Base-by-base conservation (phyloP, 345 rosid genomes). In the Eucalyptus pauciflora region DNA sequence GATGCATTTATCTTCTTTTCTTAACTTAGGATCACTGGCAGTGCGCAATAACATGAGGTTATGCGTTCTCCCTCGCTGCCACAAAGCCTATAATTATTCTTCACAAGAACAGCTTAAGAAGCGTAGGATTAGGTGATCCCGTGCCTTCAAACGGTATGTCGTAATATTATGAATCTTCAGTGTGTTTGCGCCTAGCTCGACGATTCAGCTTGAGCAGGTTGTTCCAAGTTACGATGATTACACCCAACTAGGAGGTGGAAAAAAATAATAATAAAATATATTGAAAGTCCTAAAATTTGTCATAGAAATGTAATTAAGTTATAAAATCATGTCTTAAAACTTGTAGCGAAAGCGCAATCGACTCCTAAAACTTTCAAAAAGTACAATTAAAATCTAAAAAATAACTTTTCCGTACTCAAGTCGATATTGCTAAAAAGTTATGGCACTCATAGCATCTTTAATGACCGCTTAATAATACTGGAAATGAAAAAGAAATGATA, bases 331-430 rank as follows among this genome's bases (percentile, higher is more conserved):
- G 25, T 52, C 2, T 52, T 52, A 18, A 52, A 52, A 56, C 0
- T 56, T 56, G 6, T 56, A 20, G 10, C 0, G 3, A 56, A 56
- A 56, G 1, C 0, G 0, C 29, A 56, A 24, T 10, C 0, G 0
- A 0, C 13, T 56, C 1, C 1, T 56, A 56, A 56, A 10, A 24
- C 0, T 56, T 56, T 56, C 0, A 10, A 56, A 56, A 24, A 56
- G 1, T 9, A 56, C 1, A 24, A 56, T 24, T 10, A 56, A 56
- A 25, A 24, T 0, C 13, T 24, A 10, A 56, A 56, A 56, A 10
- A 24, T 56, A 56, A 56, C 6, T 56, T 24, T 4, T 24, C 12
- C 3, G 3, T 22, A 56, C 2, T 10, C 62, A 56, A 56, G 3
- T 56, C 1, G 24, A 5, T 10, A 56, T 4, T 5, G 1, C 2